Conservation (phyloP, 192 early-diverging fungal genomes). For the Coemansia pectinata region DNA sequence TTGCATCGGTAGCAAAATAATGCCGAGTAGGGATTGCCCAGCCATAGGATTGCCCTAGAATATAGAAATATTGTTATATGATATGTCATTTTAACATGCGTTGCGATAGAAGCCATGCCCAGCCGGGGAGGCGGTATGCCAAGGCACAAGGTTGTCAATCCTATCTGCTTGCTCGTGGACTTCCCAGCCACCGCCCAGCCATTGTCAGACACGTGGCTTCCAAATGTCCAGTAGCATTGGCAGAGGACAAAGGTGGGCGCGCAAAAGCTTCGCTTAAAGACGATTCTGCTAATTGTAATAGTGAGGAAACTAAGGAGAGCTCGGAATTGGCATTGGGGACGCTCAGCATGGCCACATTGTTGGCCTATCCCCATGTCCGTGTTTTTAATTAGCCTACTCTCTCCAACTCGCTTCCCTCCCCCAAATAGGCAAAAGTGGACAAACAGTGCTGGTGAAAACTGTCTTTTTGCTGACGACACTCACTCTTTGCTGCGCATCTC, state of each 20-base stretch:
- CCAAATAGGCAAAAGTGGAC: neutral
- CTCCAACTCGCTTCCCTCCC: neutral
- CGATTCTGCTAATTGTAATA: neutral
- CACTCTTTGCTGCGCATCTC: neutral
- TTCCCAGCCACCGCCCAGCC: neutral
- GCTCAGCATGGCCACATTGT: neutral
- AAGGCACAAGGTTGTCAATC: neutral
- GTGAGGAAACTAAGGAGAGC: too few species aligned
- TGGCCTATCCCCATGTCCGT: neutral
- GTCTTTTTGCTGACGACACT: neutral
- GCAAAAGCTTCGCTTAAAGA: neutral
- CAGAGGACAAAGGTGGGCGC: neutral
- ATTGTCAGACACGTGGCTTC: neutral
- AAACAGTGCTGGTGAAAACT: neutral
- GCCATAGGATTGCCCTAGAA: neutral
- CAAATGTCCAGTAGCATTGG: neutral
- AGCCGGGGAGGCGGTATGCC: slow-evolving; percentile 5
- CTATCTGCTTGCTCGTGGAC: neutral
- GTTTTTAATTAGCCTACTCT: neutral
- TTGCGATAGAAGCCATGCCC: neutral
- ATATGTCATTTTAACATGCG: neutral
- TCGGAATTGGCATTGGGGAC: neutral
- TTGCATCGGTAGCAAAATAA: neutral
- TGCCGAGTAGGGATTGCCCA: neutral
- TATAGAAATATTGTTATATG: neutral